Percentiles rank a stretch among this genome's conserved stretches.
Conservation (phyloP, 2,329 filamentous ascomycete genomes). For the Talaromyces sp. region DNA sequence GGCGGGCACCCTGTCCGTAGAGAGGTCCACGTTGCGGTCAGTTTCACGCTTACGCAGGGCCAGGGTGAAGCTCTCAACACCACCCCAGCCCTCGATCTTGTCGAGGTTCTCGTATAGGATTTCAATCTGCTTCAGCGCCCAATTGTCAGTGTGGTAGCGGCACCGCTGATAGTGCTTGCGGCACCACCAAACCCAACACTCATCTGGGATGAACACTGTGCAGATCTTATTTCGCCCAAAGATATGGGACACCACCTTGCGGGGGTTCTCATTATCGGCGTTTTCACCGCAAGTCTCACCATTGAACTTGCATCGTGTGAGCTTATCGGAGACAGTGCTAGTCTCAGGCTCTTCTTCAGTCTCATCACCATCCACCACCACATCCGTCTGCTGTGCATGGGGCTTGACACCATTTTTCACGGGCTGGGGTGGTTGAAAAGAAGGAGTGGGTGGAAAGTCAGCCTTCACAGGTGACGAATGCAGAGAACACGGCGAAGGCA, state of each 20-base stretch:
- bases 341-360: background rate
- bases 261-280: slow-evolving; percentile 19
- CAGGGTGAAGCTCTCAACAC: slow-evolving; percentile 58
- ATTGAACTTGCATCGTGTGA: background rate
- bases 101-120: slow-evolving; percentile 60
- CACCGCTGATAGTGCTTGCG: slow-evolving; percentile 78
- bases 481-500: background rate
- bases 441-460: background rate
- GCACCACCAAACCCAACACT: slow-evolving; percentile 72
- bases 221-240: slow-evolving; percentile 79
- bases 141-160: slow-evolving; percentile 61
- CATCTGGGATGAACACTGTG: slow-evolving; percentile 64
- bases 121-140: slow-evolving; percentile 57
- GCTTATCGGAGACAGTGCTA: background rate
- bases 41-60: slow-evolving; percentile 60
- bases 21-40: background rate
- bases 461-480: background rate
- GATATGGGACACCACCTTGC: slow-evolving; percentile 76
- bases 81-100: slow-evolving; percentile 60
- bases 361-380: background rate
- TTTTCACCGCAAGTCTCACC: background rate
- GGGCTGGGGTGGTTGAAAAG: background rate
- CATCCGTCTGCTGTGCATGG: background rate
- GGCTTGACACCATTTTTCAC: background rate
- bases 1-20: background rate